Base-by-base conservation (phyloP, 805 yeast species). In the Yarrowia hollandica region DNA sequence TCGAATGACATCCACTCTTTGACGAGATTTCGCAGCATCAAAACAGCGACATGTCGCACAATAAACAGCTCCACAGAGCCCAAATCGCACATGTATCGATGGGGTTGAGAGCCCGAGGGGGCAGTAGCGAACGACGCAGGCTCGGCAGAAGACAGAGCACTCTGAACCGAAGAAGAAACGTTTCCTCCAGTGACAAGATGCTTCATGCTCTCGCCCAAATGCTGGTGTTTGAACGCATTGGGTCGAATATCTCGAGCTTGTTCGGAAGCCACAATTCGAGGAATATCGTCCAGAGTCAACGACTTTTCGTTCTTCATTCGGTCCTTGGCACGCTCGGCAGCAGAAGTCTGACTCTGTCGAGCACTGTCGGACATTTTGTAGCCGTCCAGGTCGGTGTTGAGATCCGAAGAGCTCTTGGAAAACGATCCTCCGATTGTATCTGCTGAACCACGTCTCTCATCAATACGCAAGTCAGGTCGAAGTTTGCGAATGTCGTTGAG, bases 241-340 rank as follows among this genome's bases (percentile, higher is more conserved):
- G 97, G 97, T 60, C 96, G 79, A 67, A 88, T 86, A 62, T 89
- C 96, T 63, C 97, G 78, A 0, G 98, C 96, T 71, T 92, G 97
- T 67, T 94, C 97, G 9, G 96, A 92, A 1, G 97, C 96, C 7
- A 94, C 97, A 68, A 94, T 92, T 64, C 98, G 79, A 7, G 98
- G 96, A 66, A 94, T 94, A 72, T 94, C 99, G 72, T 94, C 98
- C 65, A 94, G 79, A 0, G 97, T 92, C 57, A 94, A 79, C 0
- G 92, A 85, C 65, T 87, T 88, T 65, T 92, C 95, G 67, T 83
- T 87, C 66, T 85, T 82, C 59, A 90, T 79, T 50, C 88, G 76
- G 64, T 82, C 85, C 1, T 90, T 80, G 0, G 91, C 84, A 1
- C 85, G 79, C 66, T 82, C 85, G 44, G 86, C 75, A 2, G 66